Conservation (phyloP, 129 eudicot genomes). For the Arctium lappa region DNA sequence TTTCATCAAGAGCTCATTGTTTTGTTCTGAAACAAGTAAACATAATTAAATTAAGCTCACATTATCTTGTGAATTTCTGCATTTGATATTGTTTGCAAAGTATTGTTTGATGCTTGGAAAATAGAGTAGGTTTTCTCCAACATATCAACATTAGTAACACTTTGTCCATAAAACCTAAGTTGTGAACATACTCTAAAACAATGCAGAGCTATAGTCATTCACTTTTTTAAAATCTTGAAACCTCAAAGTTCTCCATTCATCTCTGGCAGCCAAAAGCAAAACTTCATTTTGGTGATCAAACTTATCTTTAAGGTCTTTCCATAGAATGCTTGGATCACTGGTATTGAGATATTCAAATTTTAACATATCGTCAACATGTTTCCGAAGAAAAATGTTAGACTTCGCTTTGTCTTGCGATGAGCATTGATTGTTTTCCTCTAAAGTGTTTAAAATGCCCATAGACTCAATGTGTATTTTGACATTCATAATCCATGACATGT, state of each 20-base stretch:
- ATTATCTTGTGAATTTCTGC: background rate
- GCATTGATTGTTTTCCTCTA: background rate
- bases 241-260: too few species aligned
- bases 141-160: background rate
- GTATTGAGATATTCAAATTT: background rate
- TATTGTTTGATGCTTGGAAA: background rate
- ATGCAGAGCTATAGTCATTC: too few species aligned
- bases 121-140: background rate
- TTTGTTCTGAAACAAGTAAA: background rate
- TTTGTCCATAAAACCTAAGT: too few species aligned
- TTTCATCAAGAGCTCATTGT: background rate
- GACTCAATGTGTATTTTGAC: background rate
- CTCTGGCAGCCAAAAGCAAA: background rate
- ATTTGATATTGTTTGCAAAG: background rate
- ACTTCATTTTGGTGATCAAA: background rate
- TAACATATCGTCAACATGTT: background rate
- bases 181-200: too few species aligned
- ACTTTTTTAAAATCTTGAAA: too few species aligned
- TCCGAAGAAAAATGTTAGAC: background rate
- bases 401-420: background rate
- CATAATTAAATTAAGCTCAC: background rate
- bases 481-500: background rate
- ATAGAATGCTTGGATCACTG: background rate
- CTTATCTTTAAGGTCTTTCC: background rate
- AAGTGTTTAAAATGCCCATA: background rate